These are phyloP conservation scores for Starmerella powellii DNA, from an alignment of 805 yeast genomes.

Conservation along the genomic window DNA sequence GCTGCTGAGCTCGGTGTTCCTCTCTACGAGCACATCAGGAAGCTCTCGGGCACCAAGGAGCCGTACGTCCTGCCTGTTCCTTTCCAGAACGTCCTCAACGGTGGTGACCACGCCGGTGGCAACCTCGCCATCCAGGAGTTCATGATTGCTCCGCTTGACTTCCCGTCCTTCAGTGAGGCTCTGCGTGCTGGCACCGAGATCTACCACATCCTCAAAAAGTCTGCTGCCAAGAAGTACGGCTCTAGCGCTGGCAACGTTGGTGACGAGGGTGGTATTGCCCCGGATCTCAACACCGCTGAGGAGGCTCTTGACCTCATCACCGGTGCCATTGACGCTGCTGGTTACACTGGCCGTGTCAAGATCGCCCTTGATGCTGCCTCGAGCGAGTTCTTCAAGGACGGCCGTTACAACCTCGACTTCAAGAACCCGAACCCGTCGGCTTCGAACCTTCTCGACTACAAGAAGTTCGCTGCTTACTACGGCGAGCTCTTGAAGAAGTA, in stretches of 20 bases:
- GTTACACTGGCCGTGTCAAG: conserved; percentile 83
- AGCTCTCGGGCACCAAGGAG: conserved; percentile 58
- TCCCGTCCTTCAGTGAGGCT: conserved; percentile 85
- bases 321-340: conserved; percentile 82
- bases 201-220: conserved; percentile 88
- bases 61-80: conserved; percentile 97
- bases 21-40: conserved; percentile 82
- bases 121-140: conserved; percentile 97
- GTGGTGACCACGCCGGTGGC: conserved; percentile 99
- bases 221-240: conserved; percentile 92
- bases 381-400: conserved; percentile 94
- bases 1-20: conserved; percentile 93
- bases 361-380: conserved; percentile 96
- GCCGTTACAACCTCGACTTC: conserved; percentile 95
- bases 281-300: conserved; percentile 85
- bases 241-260: conserved; percentile 99
- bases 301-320: conserved; percentile 94
- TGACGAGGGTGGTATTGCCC: conserved; percentile 99
- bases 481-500: conserved; percentile 65
- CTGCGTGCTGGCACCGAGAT: conserved; percentile 95
- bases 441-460: conserved; percentile 83
- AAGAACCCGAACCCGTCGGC: conserved; percentile 89
- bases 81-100: conserved; percentile 95
- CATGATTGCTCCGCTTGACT: conserved; percentile 96
- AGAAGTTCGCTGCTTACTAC: conserved; percentile 78